phyloP scores from a whole-genome alignment of 805 yeast species.

The Myxozyma vanderwaltii region DNA sequence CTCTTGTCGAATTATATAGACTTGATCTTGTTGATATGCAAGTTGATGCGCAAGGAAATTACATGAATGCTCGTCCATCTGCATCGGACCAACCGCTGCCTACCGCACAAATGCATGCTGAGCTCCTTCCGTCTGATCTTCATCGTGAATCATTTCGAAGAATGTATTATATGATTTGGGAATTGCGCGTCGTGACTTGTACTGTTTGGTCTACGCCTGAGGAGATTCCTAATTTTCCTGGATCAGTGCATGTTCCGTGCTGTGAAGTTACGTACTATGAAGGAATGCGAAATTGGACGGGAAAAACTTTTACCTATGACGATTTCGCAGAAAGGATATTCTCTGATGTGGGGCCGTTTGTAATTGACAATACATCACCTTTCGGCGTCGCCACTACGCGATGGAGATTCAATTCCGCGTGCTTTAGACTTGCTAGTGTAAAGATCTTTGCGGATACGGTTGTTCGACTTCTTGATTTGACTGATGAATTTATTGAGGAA shows the following conservation, averaged over 20 bases:
- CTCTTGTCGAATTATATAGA: slow-evolving; percentile 15
- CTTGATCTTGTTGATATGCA: slow-evolving; percentile 22
- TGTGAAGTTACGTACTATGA: slow-evolving; percentile 21
- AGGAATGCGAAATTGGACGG: slow-evolving; percentile 21
- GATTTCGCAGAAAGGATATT: slow-evolving; percentile 18
- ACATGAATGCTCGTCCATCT: not conserved
- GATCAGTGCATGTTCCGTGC: slow-evolving; percentile 21
- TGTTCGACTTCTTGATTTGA: slow-evolving; percentile 8
- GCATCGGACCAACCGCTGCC: not conserved
- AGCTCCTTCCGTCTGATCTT: slow-evolving; percentile 15
- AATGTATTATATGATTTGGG: slow-evolving; percentile 21
- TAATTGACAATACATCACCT: not conserved
- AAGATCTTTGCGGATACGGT: slow-evolving; percentile 19
- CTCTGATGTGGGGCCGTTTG: slow-evolving; percentile 2
- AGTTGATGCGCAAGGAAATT: slow-evolving; percentile 14
- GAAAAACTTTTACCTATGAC: slow-evolving; percentile 7
- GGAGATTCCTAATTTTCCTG: slow-evolving; percentile 20
- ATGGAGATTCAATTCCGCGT: slow-evolving; percentile 21
- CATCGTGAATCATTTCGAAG: slow-evolving; percentile 29
- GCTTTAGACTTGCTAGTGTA: slow-evolving; percentile 25
- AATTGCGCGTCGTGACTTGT: slow-evolving; percentile 16
- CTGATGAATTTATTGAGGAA: slow-evolving; percentile 20
- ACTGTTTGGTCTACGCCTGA: slow-evolving; percentile 16
- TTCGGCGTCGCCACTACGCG: slow-evolving; percentile 1
- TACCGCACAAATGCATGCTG: slow-evolving; percentile 2